Base-by-base conservation (phyloP, 2,329 filamentous ascomycete genomes). In the Clarireedia sp. region DNA sequence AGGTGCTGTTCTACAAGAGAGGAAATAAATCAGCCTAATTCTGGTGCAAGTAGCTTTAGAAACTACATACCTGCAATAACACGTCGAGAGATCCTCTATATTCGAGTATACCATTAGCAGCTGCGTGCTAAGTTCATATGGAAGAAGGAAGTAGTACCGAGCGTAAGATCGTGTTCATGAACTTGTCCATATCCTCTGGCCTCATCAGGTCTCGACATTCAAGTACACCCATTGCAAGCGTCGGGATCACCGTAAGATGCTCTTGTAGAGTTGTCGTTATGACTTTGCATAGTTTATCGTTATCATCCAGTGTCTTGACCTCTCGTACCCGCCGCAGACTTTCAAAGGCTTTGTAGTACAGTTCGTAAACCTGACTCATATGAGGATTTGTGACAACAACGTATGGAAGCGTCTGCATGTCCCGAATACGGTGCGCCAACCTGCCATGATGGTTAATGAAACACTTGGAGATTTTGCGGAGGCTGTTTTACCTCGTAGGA, bases 281-380 rank as follows among this genome's bases (percentile, higher is more conserved):
- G 56, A 90, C 76, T 54, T 87, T 80, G 75, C 94, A 99, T 64
- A 95, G 86, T 44, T 72, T 75, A 62, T 96, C 90, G 69, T 99
- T 99, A 66, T 97, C 92, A 33, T 95, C 87, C 37, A 96, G 74
- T 0, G 83, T 87, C 66, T 86, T 86, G 63, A 99, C 84, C 67
- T 96, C 90, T 50, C 85, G 85, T 41, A 96, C 77, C 62, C 87
- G 86, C 48, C 94, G 87, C 61, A 97, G 87, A 52, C 78, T 84
- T 69, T 99, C 94, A 66, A 99, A 99, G n/a, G 94, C 92, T 62
- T 85, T 85, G 73, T 96, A 95, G 75, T 99, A 99, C 6, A 96
- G 79, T 69, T 97, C 90, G 73, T 99, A 99, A 36, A 97, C 94
- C 62, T 95, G 85, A 68, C 88, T 90, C 60, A 99, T 88, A 70